Conservation (phyloP, 331 rosid species). For the Arachis monticola region DNA sequence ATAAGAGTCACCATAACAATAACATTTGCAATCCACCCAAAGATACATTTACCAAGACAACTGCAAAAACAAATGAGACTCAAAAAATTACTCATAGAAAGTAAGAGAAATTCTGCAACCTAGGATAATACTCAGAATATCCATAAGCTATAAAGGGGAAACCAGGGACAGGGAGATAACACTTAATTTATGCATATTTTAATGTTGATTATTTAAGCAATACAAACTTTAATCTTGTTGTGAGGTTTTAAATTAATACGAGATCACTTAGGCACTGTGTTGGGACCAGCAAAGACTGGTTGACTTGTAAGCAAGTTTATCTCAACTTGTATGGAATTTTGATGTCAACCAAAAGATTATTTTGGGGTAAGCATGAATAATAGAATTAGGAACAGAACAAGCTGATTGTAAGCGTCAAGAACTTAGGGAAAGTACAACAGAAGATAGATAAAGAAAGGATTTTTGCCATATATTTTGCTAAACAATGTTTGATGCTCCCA, state of each 20-base stretch:
- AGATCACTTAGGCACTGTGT: no score
- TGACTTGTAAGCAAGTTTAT: no score
- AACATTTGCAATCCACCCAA: constrained; percentile 1
- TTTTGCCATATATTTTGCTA: background rate
- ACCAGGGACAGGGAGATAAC: no score
- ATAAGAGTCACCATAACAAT: background rate
- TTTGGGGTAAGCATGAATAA: background rate
- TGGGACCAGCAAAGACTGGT: no score
- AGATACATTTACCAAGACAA: constrained; percentile 20
- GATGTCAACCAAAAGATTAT: no score
- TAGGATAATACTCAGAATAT: constrained; percentile 10
- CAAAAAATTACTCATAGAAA: background rate
- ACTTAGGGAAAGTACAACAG: constrained; percentile 5
- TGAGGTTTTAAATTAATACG: no score
- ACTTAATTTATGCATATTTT: no score
- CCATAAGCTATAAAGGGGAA: background rate
- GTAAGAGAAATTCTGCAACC: constrained; percentile 10
- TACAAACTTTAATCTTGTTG: no score
- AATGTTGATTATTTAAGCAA: no score
- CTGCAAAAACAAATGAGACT: constrained; percentile 12
- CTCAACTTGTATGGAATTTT: no score
- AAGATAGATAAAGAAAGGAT: background rate
- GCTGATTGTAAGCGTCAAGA: background rate
- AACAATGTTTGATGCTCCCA: constrained; percentile 1
- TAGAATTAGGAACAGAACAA: constrained; percentile 17